Percentiles rank a stretch among this genome's conserved stretches.
These are phyloP conservation scores for Pochonia chlamydosporia DNA, from an alignment of 2,329 filamentous ascomycete species.

Conservation along the genomic window DNA sequence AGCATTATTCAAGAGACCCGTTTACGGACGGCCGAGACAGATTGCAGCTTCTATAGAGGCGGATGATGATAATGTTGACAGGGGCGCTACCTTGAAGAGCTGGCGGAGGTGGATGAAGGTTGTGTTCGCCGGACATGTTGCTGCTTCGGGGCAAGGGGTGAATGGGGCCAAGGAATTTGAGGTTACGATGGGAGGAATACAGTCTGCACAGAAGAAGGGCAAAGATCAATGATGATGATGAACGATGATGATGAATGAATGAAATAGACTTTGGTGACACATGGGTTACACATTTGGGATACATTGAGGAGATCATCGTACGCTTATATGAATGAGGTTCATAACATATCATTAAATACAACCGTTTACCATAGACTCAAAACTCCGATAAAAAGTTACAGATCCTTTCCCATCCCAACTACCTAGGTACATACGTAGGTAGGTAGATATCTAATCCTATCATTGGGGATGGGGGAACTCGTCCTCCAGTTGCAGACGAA, in stretches of 20 bases:
- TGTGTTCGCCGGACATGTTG: conserved; percentile 78
- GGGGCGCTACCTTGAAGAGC: conserved; percentile 40
- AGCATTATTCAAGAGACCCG: conserved; percentile 68
- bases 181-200: conserved; percentile 62
- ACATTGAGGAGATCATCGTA: neutral
- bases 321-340: neutral
- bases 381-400: neutral
- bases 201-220: conserved; percentile 18
- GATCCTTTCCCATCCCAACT: neutral
- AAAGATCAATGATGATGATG: neutral
- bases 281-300: too few relatives aligned
- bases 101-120: conserved; percentile 81
- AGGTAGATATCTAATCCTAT: conserved; percentile 1
- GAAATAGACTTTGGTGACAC: too few relatives aligned
- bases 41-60: conserved; percentile 28
- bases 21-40: conserved; percentile 36
- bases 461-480: conserved; percentile 70
- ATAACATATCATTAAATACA: neutral
- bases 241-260: neutral
- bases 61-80: conserved; percentile 36
- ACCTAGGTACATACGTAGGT: too few relatives aligned
- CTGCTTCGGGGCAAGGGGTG: conserved; percentile 42
- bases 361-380: neutral
- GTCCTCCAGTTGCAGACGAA: conserved; percentile 82
- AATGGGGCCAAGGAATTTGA: conserved; percentile 63